Evolutionary conservation across 768 basidiomycete genomes (phyloP).

Genomic region (Artomyces pyxidatus): DNA sequence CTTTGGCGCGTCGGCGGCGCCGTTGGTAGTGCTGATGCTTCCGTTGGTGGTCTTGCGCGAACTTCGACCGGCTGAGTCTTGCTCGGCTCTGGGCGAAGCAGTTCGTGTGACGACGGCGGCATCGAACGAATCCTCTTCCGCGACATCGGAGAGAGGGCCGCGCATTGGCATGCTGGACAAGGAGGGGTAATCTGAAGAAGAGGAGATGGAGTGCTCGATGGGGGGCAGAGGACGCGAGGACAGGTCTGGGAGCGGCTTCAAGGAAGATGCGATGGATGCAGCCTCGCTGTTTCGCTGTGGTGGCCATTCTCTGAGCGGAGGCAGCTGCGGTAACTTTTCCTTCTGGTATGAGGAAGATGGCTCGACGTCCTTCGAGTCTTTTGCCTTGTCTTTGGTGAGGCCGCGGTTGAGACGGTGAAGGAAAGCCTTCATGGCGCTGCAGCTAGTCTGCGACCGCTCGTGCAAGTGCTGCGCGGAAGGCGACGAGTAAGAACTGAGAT

Average conservation of each 20-base stretch:
- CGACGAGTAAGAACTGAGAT: slow-evolving; percentile 12
- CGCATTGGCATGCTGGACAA: slow-evolving; percentile 14
- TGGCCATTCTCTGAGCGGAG: slow-evolving; percentile 64
- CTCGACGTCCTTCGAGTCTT: slow-evolving; percentile 30
- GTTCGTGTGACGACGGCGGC: slow-evolving; percentile 13
- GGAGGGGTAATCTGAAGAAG: slow-evolving; percentile 22
- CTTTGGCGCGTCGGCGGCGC: slow-evolving; percentile 52
- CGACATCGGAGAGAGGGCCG: slow-evolving; percentile 17
- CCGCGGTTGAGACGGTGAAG: slow-evolving; percentile 66
- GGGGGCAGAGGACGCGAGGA: slow-evolving; percentile 40
- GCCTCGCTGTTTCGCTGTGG: slow-evolving; percentile 26
- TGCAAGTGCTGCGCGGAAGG: slow-evolving; percentile 12
- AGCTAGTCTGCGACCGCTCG: background rate
- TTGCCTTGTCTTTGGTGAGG: slow-evolving; percentile 57
- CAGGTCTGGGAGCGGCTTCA: slow-evolving; percentile 71
- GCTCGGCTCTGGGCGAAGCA: slow-evolving; percentile 18
- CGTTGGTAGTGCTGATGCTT: slow-evolving; percentile 21
- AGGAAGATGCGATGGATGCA: slow-evolving; percentile 40
- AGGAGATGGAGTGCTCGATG: slow-evolving; percentile 33
- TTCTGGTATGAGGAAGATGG: slow-evolving; percentile 27
- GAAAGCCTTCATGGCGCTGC: slow-evolving; percentile 71
- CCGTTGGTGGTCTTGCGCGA: slow-evolving; percentile 34
- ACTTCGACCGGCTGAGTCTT: slow-evolving; percentile 26
- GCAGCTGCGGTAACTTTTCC: slow-evolving; percentile 53
- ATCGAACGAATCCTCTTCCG: slow-evolving; percentile 13